Base-by-base conservation (phyloP, 1,139 yeast species). In the Ogataea hybrid region DNA sequence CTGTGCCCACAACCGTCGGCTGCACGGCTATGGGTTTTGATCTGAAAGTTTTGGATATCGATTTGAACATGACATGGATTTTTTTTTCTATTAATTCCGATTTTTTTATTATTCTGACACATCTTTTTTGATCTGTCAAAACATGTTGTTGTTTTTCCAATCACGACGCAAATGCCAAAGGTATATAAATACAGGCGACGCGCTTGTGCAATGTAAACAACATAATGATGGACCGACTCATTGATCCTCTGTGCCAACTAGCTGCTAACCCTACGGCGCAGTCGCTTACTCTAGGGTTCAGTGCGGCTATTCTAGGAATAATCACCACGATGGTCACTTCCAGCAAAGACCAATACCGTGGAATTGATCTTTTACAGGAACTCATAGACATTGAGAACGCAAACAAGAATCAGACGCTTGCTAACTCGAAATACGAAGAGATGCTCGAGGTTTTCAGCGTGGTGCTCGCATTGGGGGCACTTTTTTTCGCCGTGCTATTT, bases 1-100 rank as follows among this genome's bases (percentile, higher is more conserved):
- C 77, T 10, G 84, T 84, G 2, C 88, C 89, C 0, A 81, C 81
- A 2, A 80, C 80, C 2, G 77, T 73, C 1, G 86, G 81, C 44
- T 75, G 74, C 32, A 74, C 69, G 34, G 67, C 63, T 5, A 70
- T 71, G 8, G 47, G 32, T 12, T 48, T 30, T 35, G 61, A 35
- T 48, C 74, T 75, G 50, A 79, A 69, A 2, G 82, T 67, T 49
- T 69, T 74, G 1, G 84, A 71, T 47, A 80, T 61, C 0, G 82
- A 72, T 54, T 75, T 77, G 61, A 81, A 69, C 40, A 78, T 79
- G 25, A 17, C 17, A 28, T 25, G 20, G 20, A 18, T 18, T 18
- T 18, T 18, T n/a, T 36, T 28, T 9, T 16, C 14, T 16, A 30
- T 28, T 32, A 22, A 32, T 22, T 16, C 8, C 7, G n/a, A 17